Base-by-base conservation (phyloP, 768 basidiomycete genomes). In the Trametes maxima region DNA sequence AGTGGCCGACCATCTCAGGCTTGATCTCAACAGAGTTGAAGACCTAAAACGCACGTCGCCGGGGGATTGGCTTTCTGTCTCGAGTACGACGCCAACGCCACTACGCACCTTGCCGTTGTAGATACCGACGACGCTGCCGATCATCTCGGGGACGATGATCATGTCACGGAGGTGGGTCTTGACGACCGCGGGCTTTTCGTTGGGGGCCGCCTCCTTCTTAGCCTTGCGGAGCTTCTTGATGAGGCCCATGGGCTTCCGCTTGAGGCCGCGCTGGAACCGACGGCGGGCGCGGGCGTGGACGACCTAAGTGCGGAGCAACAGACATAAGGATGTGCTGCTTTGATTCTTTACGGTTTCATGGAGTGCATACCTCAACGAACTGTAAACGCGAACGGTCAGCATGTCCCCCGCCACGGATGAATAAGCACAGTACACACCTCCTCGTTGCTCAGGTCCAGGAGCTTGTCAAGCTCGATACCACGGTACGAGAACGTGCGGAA, bases 101-200 rank as follows among this genome's bases (percentile, higher is more conserved):
- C 5, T 14, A 75, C 77, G 63, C 72, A 92, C 91, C 85, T 96
- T 96, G 73, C 94, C 94, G 74, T 95, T 96, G 88, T 99, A 98
- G 75, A 98, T 96, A 65, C 97, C 97, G 65, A 98, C 88, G 67
- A 98, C 93, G 71, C 87, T 90, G 64, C 97, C 97, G 78, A 99
- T 98, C 97, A 99, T 98, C 83, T 99, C 97, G 51, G 97, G 97
- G 62, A 99, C 97, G 78, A 99, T 89, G 78, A 98, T 96, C 97
- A 99, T 98, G 80, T 98, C 89, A 72, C 97, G 94, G 70, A 99
- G 84, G 79, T 99, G 97, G 59, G 97, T 99, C 86, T 98, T 99
- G 73, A 99, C 96, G 69, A 95, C 92, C 54, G 94, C 85, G 61
- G 97, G 97, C 84, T 99, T 98, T 82, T 98, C 95, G 79, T 98